Evolutionary conservation across 331 rosid genomes (phyloP), one percentile per base, ranked within the genome.

Genomic region (Phaseolus coccineus): DNA sequence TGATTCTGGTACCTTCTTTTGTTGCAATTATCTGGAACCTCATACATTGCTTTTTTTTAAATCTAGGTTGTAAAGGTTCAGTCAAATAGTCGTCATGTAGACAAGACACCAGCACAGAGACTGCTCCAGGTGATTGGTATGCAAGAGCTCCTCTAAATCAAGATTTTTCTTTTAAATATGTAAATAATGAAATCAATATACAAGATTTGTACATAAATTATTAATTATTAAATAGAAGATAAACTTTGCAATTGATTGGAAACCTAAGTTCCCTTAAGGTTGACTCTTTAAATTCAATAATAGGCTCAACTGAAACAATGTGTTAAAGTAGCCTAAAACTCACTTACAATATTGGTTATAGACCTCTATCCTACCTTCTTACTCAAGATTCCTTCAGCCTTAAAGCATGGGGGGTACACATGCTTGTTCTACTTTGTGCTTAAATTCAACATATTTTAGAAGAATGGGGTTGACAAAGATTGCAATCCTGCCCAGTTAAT

Each of bases 51-150:
- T 64, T 58, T 80, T 59, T 81, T 75, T 81, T 28, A 66, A 70
- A 55, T 84, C 65, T 76, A 93, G 98, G 93, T 46, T 70, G 88
- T 70, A 70, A 95, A 86, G 92, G 80, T 66, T 79, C 97, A 90
- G 80, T 87, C 98, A 52, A 76, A 80, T 79, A 85, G 90, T 81
- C 94, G 97, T 46, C 87, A 88, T 71, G 83, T 52, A 27, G 98
- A 96, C 80, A 91, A 88, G 91, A 86, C 87, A 71, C 84, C 87
- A 25, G 42, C 92, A 28, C 89, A 67, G 61, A 84, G 96, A 83
- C 89, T 91, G 82, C 94, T 96, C 81, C 98, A 91, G 92, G 97
- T 96, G 86, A 88, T 89, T 83, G 99, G 99, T 96, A 96, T 64
- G 96, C 77, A 70, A 73, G 57, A 31, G 77, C 52, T 62, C 79